phyloP scores from a whole-genome alignment of 805 yeast species.

The Maudiozyma serrabonitensis region DNA sequence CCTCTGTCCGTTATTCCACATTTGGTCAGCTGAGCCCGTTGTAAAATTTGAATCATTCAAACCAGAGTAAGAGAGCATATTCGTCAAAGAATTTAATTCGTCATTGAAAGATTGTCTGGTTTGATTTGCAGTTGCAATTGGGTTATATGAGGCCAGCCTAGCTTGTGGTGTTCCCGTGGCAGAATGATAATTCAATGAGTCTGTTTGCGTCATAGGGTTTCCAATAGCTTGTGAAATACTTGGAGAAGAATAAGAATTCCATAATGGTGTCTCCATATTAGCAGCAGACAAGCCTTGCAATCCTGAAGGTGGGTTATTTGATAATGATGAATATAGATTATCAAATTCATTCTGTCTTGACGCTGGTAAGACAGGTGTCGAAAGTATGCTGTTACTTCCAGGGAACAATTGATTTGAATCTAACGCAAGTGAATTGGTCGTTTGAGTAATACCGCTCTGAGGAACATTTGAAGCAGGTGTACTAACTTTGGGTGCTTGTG shows the following conservation, averaged over 20 bases:
- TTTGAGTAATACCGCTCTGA: neutral
- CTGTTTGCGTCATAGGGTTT: neutral
- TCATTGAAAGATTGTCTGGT: slow-evolving; percentile 15
- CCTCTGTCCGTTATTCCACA: slow-evolving; percentile 14
- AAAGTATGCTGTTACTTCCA: neutral
- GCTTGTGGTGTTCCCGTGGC: neutral
- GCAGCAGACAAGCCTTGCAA: slow-evolving; percentile 1
- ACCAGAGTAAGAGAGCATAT: slow-evolving; percentile 19
- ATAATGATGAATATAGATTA: neutral
- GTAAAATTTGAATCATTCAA: slow-evolving; percentile 9
- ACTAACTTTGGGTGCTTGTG: neutral
- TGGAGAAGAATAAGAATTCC: slow-evolving; percentile 3
- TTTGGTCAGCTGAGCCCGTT: slow-evolving; percentile 3
- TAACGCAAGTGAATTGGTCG: neutral
- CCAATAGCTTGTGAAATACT: neutral
- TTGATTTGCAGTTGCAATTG: neutral
- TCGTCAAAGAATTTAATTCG: slow-evolving; percentile 21
- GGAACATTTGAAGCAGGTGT: neutral
- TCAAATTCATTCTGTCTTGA: neutral
- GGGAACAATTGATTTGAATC: neutral
- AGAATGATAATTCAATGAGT: neutral
- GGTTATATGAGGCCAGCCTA: slow-evolving; percentile 1
- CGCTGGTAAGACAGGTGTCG: neutral
- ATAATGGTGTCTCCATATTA: neutral
- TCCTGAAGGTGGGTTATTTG: neutral